phyloP scores from a whole-genome alignment of 1,284 basidiomycete species.

The Golubevia sp. region DNA sequence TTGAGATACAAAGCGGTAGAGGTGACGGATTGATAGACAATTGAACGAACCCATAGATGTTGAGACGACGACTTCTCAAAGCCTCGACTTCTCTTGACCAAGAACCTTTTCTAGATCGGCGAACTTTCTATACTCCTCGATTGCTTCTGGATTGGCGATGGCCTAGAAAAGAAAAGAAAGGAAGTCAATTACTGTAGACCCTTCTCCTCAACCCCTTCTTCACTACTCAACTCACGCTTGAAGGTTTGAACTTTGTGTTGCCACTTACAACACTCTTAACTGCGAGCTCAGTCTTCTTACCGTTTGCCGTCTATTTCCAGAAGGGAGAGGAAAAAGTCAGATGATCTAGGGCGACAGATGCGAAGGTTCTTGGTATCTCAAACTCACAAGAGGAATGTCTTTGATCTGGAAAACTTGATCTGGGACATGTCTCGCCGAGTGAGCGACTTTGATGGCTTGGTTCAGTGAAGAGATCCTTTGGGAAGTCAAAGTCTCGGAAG shows the following conservation, averaged over 20 bases:
- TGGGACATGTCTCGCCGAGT: constrained; percentile 25
- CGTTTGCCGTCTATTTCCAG: constrained; percentile 18
- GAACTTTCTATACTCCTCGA: constrained; percentile 29
- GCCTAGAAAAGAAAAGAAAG: constrained; percentile 11
- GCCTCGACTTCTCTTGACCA: not conserved
- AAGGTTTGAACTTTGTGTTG: constrained; percentile 23
- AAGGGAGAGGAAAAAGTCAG: no score
- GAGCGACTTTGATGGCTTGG: constrained; percentile 21
- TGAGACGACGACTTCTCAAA: no score
- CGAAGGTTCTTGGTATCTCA: no score
- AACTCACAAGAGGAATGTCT: constrained; percentile 16
- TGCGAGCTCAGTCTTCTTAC: constrained; percentile 37
- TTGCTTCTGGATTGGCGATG: constrained; percentile 23
- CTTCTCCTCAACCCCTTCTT: not conserved
- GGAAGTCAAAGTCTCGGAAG: not conserved
- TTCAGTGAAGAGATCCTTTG: constrained; percentile 16
- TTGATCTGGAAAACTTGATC: constrained; percentile 24
- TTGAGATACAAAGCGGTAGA: no score
- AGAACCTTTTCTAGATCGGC: constrained; percentile 28
- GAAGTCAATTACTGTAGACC: not conserved
- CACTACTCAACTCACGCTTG: constrained; percentile 15
- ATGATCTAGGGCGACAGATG: no score
- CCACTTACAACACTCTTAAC: constrained; percentile 42
- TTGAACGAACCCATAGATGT: no score
- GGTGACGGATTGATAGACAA: no score